Evolutionary conservation across 805 yeast species (phyloP).

Genomic region (Kluyveromyces aestuarii): DNA sequence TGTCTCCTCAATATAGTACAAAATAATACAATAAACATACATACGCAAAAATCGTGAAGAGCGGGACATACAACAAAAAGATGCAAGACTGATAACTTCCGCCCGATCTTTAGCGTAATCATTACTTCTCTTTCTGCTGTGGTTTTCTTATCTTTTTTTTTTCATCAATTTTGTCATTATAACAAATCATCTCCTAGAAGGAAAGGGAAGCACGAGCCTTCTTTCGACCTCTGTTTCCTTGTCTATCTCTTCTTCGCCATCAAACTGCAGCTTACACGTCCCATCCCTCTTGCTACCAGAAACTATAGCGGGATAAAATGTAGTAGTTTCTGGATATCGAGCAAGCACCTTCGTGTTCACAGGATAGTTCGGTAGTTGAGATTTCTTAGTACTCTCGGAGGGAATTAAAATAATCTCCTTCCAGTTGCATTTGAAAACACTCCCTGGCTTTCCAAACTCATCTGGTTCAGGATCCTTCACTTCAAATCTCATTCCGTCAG

Average conservation of each 20-base stretch:
- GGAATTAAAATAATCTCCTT: slow-evolving; percentile 75
- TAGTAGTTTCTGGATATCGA: slow-evolving; percentile 93
- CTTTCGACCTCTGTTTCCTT: slow-evolving; percentile 92
- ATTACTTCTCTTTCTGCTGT: not conserved
- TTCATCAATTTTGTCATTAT: not conserved
- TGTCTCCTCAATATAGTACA: not conserved
- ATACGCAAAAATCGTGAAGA: too few species aligned
- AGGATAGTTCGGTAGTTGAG: slow-evolving; percentile 41
- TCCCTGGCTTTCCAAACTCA: slow-evolving; percentile 82
- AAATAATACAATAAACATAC: not conserved
- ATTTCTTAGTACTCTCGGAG: slow-evolving; percentile 33
- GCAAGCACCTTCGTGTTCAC: slow-evolving; percentile 80
- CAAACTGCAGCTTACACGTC: slow-evolving; percentile 71
- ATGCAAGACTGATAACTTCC: too few species aligned
- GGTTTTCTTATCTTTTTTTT: not conserved
- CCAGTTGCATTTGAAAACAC: slow-evolving; percentile 70
- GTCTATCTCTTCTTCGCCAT: slow-evolving; percentile 94
- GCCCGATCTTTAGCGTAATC: too few species aligned
- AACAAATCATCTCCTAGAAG: slow-evolving; percentile 25
- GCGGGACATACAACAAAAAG: too few species aligned
- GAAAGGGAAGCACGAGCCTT: slow-evolving; percentile 71
- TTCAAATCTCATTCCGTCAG: slow-evolving; percentile 71
- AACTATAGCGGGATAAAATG: slow-evolving; percentile 92
- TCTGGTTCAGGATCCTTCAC: slow-evolving; percentile 98
- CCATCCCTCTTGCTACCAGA: slow-evolving; percentile 68